A percentile compares a stretch with the other conserved stretches of the same genome.
Conservation (phyloP, 177 flowering plant genomes). For the Tripterygium wilfordii region DNA sequence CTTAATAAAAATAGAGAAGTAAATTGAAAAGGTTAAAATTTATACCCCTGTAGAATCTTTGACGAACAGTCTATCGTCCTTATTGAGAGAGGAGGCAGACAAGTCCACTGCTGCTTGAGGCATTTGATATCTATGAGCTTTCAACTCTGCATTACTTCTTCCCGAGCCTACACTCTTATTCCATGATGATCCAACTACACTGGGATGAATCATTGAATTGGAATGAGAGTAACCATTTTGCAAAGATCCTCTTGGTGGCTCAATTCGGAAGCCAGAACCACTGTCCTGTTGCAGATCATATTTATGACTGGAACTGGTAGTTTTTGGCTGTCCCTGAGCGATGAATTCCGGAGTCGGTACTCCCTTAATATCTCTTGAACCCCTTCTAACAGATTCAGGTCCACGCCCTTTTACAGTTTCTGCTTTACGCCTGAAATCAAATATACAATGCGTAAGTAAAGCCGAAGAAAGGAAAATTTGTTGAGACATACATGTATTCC, state of each 20-base stretch:
- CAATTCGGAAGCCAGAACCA: conserved; percentile 37
- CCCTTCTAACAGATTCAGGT: conserved; percentile 44
- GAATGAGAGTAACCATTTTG: conserved; percentile 37
- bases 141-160: conserved; percentile 20
- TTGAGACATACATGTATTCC: no score
- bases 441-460: no score
- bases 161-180: conserved; percentile 16
- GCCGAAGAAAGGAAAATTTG: no score
- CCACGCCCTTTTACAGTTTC: conserved; percentile 52
- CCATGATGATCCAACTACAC: conserved; percentile 32
- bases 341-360: conserved; percentile 37
- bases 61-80: conserved; percentile 14
- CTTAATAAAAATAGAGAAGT: no score
- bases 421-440: conserved; percentile 41
- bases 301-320: conserved; percentile 27
- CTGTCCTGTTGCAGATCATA: conserved; percentile 31
- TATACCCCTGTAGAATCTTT: conserved; percentile 26
- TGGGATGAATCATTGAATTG: conserved; percentile 47
- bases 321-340: conserved; percentile 41
- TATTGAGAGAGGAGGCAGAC: conserved; percentile 21
- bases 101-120: conserved; percentile 19
- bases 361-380: conserved; percentile 35
- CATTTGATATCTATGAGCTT: conserved; percentile 30
- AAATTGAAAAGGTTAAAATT: no score
- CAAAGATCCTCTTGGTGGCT: conserved; percentile 29